Base-by-base conservation (phyloP, 2,329 filamentous ascomycete species). In the Harringtonia lauricola region DNA sequence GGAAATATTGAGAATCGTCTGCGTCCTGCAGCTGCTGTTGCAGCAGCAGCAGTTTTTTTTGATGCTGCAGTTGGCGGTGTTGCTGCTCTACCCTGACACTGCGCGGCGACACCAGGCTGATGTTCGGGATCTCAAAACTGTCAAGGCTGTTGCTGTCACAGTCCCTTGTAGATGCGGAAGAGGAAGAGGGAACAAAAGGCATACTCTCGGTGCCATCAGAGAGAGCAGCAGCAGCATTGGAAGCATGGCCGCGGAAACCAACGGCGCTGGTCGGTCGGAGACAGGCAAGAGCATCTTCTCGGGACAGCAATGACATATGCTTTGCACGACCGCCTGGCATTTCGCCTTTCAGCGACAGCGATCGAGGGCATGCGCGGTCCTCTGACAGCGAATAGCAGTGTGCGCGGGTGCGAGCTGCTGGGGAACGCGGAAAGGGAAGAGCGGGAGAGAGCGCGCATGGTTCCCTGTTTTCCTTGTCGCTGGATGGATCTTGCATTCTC, bases 101-200 rank as follows among this genome's bases (percentile, higher is more conserved):
- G 22, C 31, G 39, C 17, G 39, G 34, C 8, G 43, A 36, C 15
- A 21, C 33, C 31, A 51, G 43, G 38, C 46, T 41, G 29, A 47
- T 47, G 18, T 34, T 46, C 19, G 49, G 46, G 14, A 50, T 35
- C n/a, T 48, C 49, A 38, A 51, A 51, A 40, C 49, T 51, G 49
- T 51, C 42, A n/a, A 47, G 19, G 38, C 49, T 51, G 33, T 45
- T 41, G n/a, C 39, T 47, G 34, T 49, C 46, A 17, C 46, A 45
- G 24, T 43, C 29, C 24, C 29, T 38, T 19, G 34, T 31, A 2
- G 14, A 22, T 30, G 30, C 37, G 14, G 33, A 19, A 8, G 21
- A 39, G 31, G n/a, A 40, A 8, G 36, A 9, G 2, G 42, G 29
- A n/a, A 39, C 33, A 10, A 22, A 38, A 4, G 33, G 17, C 3